Evolutionary conservation across 225 moss, liverwort and hornwort genomes (phyloP), one percentile per base, ranked within the genome.

Genomic region (Marchantia polymorpha): DNA sequence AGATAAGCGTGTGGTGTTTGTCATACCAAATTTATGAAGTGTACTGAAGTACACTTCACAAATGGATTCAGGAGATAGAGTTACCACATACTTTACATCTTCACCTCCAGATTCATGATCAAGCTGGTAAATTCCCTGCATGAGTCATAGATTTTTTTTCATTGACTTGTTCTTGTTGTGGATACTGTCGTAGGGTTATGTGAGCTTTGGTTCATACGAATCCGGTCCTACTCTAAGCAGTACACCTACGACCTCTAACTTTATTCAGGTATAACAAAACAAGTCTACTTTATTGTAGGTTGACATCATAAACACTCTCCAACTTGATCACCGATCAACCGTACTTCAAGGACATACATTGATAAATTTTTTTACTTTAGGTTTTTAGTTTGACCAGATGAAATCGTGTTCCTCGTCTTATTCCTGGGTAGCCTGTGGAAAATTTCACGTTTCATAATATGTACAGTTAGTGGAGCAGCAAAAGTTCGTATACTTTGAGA

Each of bases 171-270:
- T 2, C 56, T 12, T 39, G 39, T 14, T 26, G 12, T 22, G 12
- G 73, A 52, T 52, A 22, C 22, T 29, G 52, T 23, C 67, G 56
- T 81, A 87, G 87, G 84, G 84, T 60, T 84, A 82, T 75, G 30
- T 84, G 56, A 82, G 77, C 70, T 87, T 84, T 80, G 87, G 87
- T 76, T 72, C 82, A 30, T 84, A 82, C 71, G 73, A 80, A 56
- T 27, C 77, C 2, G 82, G 74, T 48, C 60, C 52, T 27, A 14
- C 67, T 71, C 47, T 61, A 22, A 78, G 9, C 27, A 74, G 74
- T 67, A 74, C 66, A 65, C 63, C 80, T 31, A 52, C 23, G 54
- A 77, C 48, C 31, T 70, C 63, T 50, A 69, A 49, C 73, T 83
- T 86, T 53, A 29, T 78, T 47, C 80, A 86, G 47, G 85, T 85